Evolutionary conservation across 2,329 filamentous ascomycete genomes (phyloP), one percentile per base, ranked within the genome.

Genomic region (Bertia moriformis): DNA sequence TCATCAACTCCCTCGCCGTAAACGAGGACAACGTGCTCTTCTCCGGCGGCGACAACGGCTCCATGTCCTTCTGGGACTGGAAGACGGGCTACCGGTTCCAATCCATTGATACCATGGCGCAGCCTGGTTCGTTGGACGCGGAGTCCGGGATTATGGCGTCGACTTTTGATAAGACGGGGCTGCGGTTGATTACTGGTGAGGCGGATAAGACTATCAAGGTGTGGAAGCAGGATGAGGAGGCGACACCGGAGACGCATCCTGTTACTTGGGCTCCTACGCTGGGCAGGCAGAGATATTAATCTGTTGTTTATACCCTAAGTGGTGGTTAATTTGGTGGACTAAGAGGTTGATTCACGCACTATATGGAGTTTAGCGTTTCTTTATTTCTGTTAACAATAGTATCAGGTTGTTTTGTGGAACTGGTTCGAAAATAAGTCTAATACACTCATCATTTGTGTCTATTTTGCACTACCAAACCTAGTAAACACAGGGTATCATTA

Each of bases 31-130:
- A 95, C 50, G 85, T 96, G 14, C 62, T 98, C 42, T 95, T 98
- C 59, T 91, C 87, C 2, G 91, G 91, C 41, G 89, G 80, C 37
- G 91, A 98, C 53, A 95, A 98, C 50, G 91, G 93, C 30, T 93
- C 84, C 24, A 91, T 96, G 67, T 84, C 78, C 48, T 98, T 98
- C 66, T 98, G 88, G 83, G 93, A 98, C 57, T 98, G 91, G 91
- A 96, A 96, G 63, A 83, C 87, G 0, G 91, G 93, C 0, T 77
- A 98, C 55, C 73, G 83, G 37, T 98, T 91, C 64, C 91, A 98
- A 60, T 73, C 77, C 5, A 70, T 89, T 12, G 88, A 98, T 49
- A 93, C 85, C 3, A 85, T 85, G 4, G 91, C 91, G 1, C 91
- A 98, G 57, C 91, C 91, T 0, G 91, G 91, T 38, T 93, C 84